Base-by-base conservation (phyloP, 169 alveolate genomes). In the Plasmodium billcollinsi region DNA sequence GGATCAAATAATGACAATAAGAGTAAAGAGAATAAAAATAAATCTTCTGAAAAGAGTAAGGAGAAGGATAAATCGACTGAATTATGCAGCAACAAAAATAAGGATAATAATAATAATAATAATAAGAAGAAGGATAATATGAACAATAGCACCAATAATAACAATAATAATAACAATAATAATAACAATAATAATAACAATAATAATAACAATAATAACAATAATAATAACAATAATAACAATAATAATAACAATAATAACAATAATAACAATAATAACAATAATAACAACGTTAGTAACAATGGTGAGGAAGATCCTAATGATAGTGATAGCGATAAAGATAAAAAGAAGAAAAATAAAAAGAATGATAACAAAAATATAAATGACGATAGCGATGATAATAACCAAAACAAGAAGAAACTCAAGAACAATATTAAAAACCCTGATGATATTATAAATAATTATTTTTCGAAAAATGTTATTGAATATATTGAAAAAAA, bases 401-500 rank as follows among this genome's bases (percentile, higher is more conserved):
- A 26, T 15, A 73, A 33, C 24, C 15, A 2, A 2, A 58, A 24
- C 1, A 39, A 56, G 21, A n/a, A 73, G 5, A 50, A 52, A 6
- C 24, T 12, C 0, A 29, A 73, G 9, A 73, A 56, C 5, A n/a
- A 14, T 11, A 58, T 12, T 8, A 47, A 69, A 26, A 58, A 54
- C 47, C 9, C 33, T 8, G 83, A 80, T 1, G 85, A 80, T 18
- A n/a, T 50, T 26, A 69, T 80, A 49, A 69, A 80, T 43, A 69
- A 69, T 49, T 80, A 80, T 49, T 80, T 80, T 61, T 52, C 69
- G 26, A 80, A 80, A 54, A 67, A 67, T 62, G 20, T 80, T 49
- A 67, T 80, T 29, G 85, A 80, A n/a, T 47, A 69, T 14, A 80
- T 80, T 15, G 73, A 66, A 8, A 80, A 80, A 54, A 67, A 24